Percentiles rank a stretch among this genome's conserved stretches.
These are phyloP conservation scores for Camelina neglecta DNA, from an alignment of 345 rosid genomes.

Conservation along the genomic window DNA sequence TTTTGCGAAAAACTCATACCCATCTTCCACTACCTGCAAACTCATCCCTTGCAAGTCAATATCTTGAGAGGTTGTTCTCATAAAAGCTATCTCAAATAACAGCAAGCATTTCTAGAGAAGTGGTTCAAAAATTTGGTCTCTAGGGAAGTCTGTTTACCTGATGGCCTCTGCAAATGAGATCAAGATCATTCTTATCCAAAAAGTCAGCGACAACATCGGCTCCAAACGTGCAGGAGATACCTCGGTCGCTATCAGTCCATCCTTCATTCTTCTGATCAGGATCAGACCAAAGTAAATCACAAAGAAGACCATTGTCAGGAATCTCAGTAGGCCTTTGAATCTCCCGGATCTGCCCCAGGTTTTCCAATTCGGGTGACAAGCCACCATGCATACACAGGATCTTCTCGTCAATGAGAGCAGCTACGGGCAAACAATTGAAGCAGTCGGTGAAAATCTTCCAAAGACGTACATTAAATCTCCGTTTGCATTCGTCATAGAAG, in stretches of 20 bases:
- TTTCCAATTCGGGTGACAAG: slow-evolving; percentile 78
- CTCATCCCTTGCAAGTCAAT: background rate
- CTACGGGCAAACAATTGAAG: slow-evolving; percentile 91
- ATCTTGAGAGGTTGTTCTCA: slow-evolving; percentile 14
- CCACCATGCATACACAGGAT: slow-evolving; percentile 99
- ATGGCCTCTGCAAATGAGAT: slow-evolving; percentile 97
- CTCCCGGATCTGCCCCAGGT: slow-evolving; percentile 74
- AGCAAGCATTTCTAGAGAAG: background rate
- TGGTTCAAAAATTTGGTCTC: background rate
- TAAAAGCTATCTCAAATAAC: background rate
- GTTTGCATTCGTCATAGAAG: slow-evolving; percentile 96
- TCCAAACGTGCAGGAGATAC: slow-evolving; percentile 93
- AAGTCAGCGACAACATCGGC: slow-evolving; percentile 81
- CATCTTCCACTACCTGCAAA: slow-evolving; percentile 96
- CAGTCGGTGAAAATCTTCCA: slow-evolving; percentile 97
- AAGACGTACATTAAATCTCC: slow-evolving; percentile 91
- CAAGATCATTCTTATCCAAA: slow-evolving; percentile 89
- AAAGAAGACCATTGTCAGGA: slow-evolving; percentile 91
- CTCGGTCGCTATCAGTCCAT: slow-evolving; percentile 90
- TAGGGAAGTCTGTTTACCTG: slow-evolving; percentile 59
- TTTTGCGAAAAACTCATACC: slow-evolving; percentile 92
- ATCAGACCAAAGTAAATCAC: slow-evolving; percentile 98
- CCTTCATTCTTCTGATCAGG: slow-evolving; percentile 75
- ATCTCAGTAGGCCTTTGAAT: slow-evolving; percentile 87
- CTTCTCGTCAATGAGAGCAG: slow-evolving; percentile 87